These are phyloP conservation scores for Acanthamoeba triangularis DNA, from an alignment of 208 protist species.

Conservation along the genomic window DNA sequence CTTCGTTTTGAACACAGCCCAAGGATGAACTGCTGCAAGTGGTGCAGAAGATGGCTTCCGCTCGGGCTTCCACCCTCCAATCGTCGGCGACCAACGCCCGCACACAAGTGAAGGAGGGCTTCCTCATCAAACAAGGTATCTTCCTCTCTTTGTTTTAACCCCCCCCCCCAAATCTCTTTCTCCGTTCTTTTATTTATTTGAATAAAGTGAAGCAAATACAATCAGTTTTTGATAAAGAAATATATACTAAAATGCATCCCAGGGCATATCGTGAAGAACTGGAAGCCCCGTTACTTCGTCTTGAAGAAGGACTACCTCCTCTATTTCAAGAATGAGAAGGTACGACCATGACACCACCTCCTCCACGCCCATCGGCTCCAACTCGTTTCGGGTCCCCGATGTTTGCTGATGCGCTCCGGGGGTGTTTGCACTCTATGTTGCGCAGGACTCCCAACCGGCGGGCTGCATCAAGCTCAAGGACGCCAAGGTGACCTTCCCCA, in stretches of 20 bases:
- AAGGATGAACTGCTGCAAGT: conserved; percentile 26
- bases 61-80: not conserved
- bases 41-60: conserved; percentile 30
- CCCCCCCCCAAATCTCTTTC: not conserved
- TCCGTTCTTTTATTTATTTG: not conserved
- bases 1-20: not conserved
- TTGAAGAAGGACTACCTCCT: conserved; percentile 85
- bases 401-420: not conserved
- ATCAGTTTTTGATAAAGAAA: too few relatives aligned
- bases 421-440: not conserved
- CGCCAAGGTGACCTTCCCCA: conserved; percentile 50
- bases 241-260: too few relatives aligned
- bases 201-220: too few relatives aligned
- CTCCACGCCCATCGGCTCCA: too few relatives aligned
- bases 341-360: conserved; percentile 4
- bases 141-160: not conserved
- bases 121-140: conserved; percentile 85
- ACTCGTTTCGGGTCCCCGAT: not conserved
- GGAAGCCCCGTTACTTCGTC: conserved; percentile 86
- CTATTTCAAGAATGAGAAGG: conserved; percentile 85
- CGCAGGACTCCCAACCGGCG: conserved; percentile 34
- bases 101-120: conserved; percentile 80
- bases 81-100: not conserved
- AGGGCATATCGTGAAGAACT: conserved; percentile 87
- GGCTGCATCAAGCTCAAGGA: conserved; percentile 68